A percentile compares a stretch with the other conserved stretches of the same genome.
These are phyloP conservation scores for Citrus trifoliata DNA, from an alignment of 345 rosid genomes.

Conservation along the genomic window DNA sequence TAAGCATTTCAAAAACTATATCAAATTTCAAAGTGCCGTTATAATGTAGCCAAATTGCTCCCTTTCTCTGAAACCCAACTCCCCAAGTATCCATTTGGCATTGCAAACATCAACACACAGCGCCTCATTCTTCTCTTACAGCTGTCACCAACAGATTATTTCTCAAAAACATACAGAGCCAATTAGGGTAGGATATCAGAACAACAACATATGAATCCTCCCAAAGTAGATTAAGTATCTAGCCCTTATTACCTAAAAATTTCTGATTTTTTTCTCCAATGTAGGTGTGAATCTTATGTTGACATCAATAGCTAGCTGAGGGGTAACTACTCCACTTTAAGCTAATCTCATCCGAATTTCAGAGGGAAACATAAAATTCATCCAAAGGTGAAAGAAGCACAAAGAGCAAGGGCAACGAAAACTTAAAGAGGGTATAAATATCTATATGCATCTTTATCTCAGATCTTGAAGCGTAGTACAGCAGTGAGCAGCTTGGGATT, in stretches of 20 bases:
- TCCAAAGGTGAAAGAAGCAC: background rate
- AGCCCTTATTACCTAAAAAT: background rate
- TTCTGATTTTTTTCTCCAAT: background rate
- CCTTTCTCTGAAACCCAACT: background rate
- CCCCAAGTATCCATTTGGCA: background rate
- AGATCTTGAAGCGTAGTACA: background rate
- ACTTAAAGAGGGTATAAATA: background rate
- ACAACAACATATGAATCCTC: background rate
- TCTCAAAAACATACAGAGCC: background rate
- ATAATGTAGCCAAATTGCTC: background rate
- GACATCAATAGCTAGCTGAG: background rate
- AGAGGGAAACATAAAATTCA: background rate
- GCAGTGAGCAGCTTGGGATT: background rate
- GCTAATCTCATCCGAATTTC: background rate
- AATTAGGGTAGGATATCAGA: background rate
- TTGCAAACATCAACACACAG: background rate
- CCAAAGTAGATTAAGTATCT: background rate
- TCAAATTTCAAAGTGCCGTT: background rate
- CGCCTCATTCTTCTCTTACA: background rate
- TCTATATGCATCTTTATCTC: background rate
- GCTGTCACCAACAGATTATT: background rate
- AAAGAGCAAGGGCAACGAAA: background rate
- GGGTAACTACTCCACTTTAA: background rate
- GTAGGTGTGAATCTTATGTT: background rate
- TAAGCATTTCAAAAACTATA: background rate